A percentile compares a stretch with the other conserved stretches of the same genome.
Evolutionary conservation across 495 filamentous ascomycete genomes (phyloP).

Genomic region (Xylaria bambusicola): DNA sequence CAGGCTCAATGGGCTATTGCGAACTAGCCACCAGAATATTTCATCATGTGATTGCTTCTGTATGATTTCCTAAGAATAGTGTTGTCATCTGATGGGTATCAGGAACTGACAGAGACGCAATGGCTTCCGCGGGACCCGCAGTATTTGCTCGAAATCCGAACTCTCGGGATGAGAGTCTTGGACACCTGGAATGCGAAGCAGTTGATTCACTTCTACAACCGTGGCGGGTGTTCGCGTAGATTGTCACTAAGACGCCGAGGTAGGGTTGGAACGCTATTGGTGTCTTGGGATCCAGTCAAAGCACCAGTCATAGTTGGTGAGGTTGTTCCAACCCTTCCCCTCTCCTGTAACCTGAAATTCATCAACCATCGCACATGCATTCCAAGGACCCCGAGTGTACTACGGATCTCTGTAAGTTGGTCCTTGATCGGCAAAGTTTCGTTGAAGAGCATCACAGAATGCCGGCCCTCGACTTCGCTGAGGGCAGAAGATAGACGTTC

Average conservation of each 20-base stretch:
- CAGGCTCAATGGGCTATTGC: too few relatives aligned
- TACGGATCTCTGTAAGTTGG: slow-evolving; percentile 54
- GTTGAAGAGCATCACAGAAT: slow-evolving; percentile 51
- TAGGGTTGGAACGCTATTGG: slow-evolving; percentile 16
- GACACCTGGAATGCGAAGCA: neutral
- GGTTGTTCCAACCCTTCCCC: slow-evolving; percentile 26
- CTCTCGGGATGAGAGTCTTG: too few relatives aligned
- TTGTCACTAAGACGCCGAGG: slow-evolving; percentile 25
- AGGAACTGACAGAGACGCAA: too few relatives aligned
- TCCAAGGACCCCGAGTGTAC: slow-evolving; percentile 50
- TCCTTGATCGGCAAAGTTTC: slow-evolving; percentile 53
- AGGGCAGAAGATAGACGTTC: slow-evolving; percentile 46
- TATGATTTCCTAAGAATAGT: too few relatives aligned
- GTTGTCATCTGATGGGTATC: too few relatives aligned
- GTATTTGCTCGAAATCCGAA: too few relatives aligned
- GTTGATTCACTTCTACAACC: slow-evolving; percentile 20
- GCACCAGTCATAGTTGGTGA: slow-evolving; percentile 12
- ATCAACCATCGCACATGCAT: slow-evolving; percentile 60
- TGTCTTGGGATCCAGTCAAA: slow-evolving; percentile 22
- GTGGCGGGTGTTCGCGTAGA: slow-evolving; percentile 31
- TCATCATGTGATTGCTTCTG: too few relatives aligned
- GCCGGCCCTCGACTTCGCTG: slow-evolving; percentile 49
- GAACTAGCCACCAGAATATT: too few relatives aligned
- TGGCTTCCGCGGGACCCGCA: too few relatives aligned
- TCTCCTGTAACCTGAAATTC: slow-evolving; percentile 47